phyloP scores from a whole-genome alignment of 345 rosid genomes.

The Salix dunnii region DNA sequence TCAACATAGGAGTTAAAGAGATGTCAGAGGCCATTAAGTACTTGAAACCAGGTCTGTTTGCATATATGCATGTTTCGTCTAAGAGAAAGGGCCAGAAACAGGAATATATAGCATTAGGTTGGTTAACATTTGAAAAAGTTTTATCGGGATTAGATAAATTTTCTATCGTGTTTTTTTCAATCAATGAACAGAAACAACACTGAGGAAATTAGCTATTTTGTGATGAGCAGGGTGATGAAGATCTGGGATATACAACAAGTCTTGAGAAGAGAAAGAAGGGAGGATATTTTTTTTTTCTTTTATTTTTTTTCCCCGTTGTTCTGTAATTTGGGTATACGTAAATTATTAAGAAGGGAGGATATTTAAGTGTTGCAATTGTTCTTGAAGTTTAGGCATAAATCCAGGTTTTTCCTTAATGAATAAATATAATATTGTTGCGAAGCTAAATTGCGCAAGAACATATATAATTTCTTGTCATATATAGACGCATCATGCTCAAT shows the following conservation, averaged over 20 bases:
- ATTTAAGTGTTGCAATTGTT: not conserved
- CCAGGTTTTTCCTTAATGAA: not conserved
- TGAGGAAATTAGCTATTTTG: too few species aligned
- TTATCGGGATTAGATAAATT: not conserved
- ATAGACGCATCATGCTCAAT: not conserved
- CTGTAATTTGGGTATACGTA: not conserved
- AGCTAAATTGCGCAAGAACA: not conserved
- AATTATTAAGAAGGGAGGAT: not conserved
- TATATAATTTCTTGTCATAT: not conserved
- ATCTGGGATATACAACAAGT: too few species aligned
- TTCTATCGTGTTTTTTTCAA: not conserved
- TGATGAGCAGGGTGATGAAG: too few species aligned
- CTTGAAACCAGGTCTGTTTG: not conserved
- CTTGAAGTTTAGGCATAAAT: not conserved
- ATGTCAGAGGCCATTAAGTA: not conserved
- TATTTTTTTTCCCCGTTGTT: not conserved
- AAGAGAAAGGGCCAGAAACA: not conserved
- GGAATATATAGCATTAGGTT: not conserved
- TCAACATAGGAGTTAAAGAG: slow-evolving; percentile 5
- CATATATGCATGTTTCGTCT: not conserved
- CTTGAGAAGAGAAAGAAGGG: too few species aligned
- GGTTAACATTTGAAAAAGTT: not conserved
- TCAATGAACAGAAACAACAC: not conserved
- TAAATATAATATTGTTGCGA: not conserved
- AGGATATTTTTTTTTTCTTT: too few species aligned